phyloP scores from a whole-genome alignment of 2,329 filamentous ascomycete genomes.

The Xylariaceae sp. region DNA sequence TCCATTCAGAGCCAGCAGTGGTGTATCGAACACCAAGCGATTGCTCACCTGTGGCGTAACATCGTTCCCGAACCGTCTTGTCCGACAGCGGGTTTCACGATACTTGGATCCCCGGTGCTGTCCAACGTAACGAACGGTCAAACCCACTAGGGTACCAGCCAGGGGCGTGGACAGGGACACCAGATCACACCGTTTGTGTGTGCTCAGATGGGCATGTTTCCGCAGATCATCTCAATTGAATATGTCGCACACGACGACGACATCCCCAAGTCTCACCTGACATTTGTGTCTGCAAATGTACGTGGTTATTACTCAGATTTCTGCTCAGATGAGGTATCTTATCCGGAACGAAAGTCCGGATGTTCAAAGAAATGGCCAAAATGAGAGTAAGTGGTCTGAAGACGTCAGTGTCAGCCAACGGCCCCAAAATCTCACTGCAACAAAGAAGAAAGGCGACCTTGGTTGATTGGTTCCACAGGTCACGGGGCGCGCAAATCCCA shows the following conservation, averaged over 20 bases:
- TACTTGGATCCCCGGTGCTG: neutral
- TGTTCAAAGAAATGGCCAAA: neutral
- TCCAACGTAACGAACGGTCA: neutral
- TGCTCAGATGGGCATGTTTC: too few species aligned
- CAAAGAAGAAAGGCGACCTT: neutral
- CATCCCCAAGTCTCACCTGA: too few species aligned
- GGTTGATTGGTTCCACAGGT: slow-evolving; percentile 1
- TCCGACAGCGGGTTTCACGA: slow-evolving; percentile 24
- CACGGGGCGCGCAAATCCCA: neutral
- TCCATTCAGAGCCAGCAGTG: slow-evolving; percentile 1
- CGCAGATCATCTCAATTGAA: too few species aligned
- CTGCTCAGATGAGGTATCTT: too few species aligned
- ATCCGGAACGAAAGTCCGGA: too few species aligned
- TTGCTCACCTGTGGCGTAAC: slow-evolving; percentile 29
- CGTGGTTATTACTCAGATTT: too few species aligned
- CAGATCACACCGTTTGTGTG: too few species aligned
- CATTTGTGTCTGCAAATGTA: too few species aligned
- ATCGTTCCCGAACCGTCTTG: slow-evolving; percentile 19
- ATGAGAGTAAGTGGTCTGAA: neutral
- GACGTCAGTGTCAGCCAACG: neutral
- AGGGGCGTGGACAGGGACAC: too few species aligned
- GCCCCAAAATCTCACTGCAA: neutral
- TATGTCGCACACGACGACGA: too few species aligned
- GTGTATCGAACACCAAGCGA: slow-evolving; percentile 1
- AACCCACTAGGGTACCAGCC: too few species aligned